phyloP scores from a whole-genome alignment of 1,284 basidiomycete genomes.

The Ganoderma multipileum region DNA sequence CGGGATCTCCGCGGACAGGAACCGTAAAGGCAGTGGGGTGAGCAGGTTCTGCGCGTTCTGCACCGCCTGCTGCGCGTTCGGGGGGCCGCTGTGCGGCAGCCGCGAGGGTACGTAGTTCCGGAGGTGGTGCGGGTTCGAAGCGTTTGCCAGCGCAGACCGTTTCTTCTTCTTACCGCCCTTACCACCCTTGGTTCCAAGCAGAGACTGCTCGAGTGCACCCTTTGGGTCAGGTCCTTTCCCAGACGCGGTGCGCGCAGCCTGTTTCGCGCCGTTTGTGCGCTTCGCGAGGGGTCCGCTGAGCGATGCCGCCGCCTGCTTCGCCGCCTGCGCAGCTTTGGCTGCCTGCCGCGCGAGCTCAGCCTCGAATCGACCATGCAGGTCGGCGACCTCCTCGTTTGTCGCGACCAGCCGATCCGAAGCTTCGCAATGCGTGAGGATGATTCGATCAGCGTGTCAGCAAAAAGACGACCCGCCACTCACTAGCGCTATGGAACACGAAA shows the following conservation, averaged over 20 bases:
- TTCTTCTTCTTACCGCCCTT: slow-evolving; percentile 83
- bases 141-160: slow-evolving; percentile 83
- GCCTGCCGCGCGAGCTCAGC: slow-evolving; percentile 73
- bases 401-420: slow-evolving; percentile 73
- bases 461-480: slow-evolving; percentile 58
- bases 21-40: slow-evolving; percentile 66
- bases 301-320: slow-evolving; percentile 52
- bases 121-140: slow-evolving; percentile 90
- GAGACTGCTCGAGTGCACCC: slow-evolving; percentile 47
- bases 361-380: slow-evolving; percentile 71
- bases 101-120: slow-evolving; percentile 87
- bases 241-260: slow-evolving; percentile 37
- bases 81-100: slow-evolving; percentile 63
- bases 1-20: slow-evolving; percentile 72
- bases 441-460: slow-evolving; percentile 27
- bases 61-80: slow-evolving; percentile 46
- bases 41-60: slow-evolving; percentile 55
- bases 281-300: slow-evolving; percentile 42
- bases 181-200: slow-evolving; percentile 42
- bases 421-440: slow-evolving; percentile 38
- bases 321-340: slow-evolving; percentile 58
- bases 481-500: slow-evolving; percentile 65
- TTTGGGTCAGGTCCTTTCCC: slow-evolving; percentile 39
- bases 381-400: slow-evolving; percentile 70
- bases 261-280: slow-evolving; percentile 48